A percentile compares a stretch with the other conserved stretches of the same genome.
phyloP scores from a whole-genome alignment of 495 filamentous ascomycete species.

The Lineolata rhizophorae region DNA sequence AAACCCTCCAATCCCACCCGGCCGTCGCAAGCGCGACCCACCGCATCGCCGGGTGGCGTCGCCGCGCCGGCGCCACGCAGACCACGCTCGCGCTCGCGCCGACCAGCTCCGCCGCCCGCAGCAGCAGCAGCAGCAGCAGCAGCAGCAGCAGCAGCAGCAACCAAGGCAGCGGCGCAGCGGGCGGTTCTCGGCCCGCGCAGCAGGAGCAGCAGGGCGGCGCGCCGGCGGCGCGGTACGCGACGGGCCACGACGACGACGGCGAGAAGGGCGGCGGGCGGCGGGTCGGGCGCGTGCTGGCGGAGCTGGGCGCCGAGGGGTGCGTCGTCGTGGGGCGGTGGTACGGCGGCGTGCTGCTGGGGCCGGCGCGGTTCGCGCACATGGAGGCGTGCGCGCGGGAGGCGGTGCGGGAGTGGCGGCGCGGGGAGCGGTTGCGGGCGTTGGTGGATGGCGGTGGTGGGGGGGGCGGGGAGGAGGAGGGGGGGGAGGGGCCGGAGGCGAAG shows the following conservation, averaged over 20 bases:
- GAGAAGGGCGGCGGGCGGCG: slow-evolving; percentile 21
- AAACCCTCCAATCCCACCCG: slow-evolving; percentile 14
- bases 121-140: no score
- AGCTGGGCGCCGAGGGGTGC: slow-evolving; percentile 15
- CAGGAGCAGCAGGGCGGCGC: slow-evolving; percentile 11
- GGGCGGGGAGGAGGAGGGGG: neutral
- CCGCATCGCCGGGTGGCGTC: slow-evolving; percentile 23
- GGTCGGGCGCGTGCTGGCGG: slow-evolving; percentile 17
- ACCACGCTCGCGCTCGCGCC: no score
- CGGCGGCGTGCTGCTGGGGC: slow-evolving; percentile 23
- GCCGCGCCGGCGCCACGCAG: no score
- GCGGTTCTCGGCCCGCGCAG: slow-evolving; percentile 8
- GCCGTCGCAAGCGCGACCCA: slow-evolving; percentile 19
- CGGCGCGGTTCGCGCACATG: slow-evolving; percentile 23
- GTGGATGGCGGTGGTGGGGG: slow-evolving; percentile 2
- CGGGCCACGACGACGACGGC: slow-evolving; percentile 24
- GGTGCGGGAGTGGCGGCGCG: slow-evolving; percentile 7
- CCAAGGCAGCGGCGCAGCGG: no score
- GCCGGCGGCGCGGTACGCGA: slow-evolving; percentile 8
- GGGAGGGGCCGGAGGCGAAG: slow-evolving; percentile 8
- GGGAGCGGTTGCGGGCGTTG: neutral
- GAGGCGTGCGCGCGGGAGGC: slow-evolving; percentile 18
- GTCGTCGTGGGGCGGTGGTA: slow-evolving; percentile 27
- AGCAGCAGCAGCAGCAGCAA: no score
- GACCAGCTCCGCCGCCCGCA: no score